Conservation (phyloP, 179 eudicot species). For the Kewa caespitosa region DNA sequence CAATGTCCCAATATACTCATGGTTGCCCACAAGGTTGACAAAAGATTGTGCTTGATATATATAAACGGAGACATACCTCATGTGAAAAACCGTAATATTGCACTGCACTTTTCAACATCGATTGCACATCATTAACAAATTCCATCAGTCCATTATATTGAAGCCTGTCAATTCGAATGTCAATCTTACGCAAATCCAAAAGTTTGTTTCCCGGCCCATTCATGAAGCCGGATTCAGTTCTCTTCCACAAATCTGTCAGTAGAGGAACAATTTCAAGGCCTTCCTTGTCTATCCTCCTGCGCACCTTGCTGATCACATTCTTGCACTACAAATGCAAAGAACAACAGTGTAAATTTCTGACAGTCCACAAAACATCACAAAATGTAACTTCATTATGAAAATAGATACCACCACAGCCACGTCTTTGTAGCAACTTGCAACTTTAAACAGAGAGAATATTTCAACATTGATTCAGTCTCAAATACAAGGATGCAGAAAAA, state of each 20-base stretch:
- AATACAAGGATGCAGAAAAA: not conserved
- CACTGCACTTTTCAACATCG: slow-evolving; percentile 70
- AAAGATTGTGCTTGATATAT: too few relatives aligned
- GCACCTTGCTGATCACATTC: slow-evolving; percentile 73
- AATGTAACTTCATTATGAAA: not conserved
- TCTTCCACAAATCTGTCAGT: slow-evolving; percentile 81
- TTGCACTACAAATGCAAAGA: slow-evolving; percentile 65
- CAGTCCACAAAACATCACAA: not conserved
- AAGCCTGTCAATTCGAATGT: slow-evolving; percentile 62
- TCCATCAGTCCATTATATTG: slow-evolving; percentile 78
- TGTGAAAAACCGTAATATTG: slow-evolving; percentile 71
- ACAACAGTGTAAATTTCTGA: not conserved
- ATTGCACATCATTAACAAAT: slow-evolving; percentile 77
- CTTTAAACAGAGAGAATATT: not conserved
- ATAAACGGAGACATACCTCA: slow-evolving; percentile 58
- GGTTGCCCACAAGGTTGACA: not conserved
- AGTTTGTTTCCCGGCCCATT: slow-evolving; percentile 51
- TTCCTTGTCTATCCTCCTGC: slow-evolving; percentile 76
- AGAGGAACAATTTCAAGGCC: slow-evolving; percentile 85
- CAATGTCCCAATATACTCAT: too few relatives aligned
- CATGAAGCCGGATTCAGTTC: slow-evolving; percentile 46
- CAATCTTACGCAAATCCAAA: slow-evolving; percentile 69
- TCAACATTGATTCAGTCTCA: not conserved
- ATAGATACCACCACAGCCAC: not conserved
- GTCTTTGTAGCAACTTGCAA: not conserved